These are phyloP conservation scores for Oryza meyeriana DNA, from an alignment of 176 grass and related monocot genomes.

Conservation along the genomic window DNA sequence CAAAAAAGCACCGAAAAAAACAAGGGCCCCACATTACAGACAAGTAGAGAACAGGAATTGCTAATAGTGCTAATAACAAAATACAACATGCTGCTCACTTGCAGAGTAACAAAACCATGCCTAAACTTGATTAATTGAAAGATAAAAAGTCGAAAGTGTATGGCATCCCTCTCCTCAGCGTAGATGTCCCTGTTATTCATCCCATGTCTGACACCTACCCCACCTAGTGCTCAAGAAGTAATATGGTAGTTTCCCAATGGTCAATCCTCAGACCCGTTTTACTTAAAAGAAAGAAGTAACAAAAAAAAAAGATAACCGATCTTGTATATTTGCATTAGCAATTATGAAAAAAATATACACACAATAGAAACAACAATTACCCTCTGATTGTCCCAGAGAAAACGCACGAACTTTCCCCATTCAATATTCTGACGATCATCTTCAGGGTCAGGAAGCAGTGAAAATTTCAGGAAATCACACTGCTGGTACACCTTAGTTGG, in stretches of 20 bases:
- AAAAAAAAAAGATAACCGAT: too few relatives aligned
- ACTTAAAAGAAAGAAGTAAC: too few relatives aligned
- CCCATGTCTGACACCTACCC: background rate
- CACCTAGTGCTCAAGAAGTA: background rate
- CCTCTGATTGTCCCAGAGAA: constrained; percentile 40
- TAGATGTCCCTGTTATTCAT: background rate
- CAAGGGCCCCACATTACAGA: background rate
- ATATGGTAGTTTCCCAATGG: background rate
- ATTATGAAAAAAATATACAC: background rate
- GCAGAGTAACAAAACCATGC: background rate
- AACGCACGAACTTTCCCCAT: constrained; percentile 56
- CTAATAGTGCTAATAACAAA: constrained; percentile 1
- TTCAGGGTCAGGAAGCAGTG: constrained; percentile 56
- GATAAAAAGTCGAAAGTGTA: constrained; percentile 16
- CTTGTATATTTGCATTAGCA: background rate
- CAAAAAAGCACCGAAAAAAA: constrained; percentile 14
- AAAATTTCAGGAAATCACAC: constrained; percentile 39
- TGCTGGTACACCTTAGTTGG: constrained; percentile 23
- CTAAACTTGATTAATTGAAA: constrained; percentile 1
- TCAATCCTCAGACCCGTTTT: too few relatives aligned
- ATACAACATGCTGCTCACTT: constrained; percentile 16
- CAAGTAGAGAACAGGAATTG: background rate
- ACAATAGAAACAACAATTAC: constrained; percentile 30
- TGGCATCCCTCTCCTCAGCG: background rate
- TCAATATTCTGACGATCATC: constrained; percentile 46